Percentiles rank a stretch among this genome's conserved stretches.
These are phyloP conservation scores for Diaporthe sp. DNA, from an alignment of 2,329 filamentous ascomycete species.

Conservation along the genomic window DNA sequence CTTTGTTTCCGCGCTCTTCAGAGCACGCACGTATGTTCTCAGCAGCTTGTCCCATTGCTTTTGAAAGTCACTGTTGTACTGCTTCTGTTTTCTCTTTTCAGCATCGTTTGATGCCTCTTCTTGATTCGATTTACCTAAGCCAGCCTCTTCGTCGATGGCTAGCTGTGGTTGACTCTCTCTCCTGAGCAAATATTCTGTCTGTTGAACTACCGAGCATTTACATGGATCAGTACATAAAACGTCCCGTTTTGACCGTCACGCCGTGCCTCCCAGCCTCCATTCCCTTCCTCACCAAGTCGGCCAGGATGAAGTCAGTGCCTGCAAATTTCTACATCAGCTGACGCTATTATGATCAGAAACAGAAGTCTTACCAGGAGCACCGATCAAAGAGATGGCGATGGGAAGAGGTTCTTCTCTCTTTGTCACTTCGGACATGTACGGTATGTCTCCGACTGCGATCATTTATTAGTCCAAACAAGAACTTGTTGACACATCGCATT, in stretches of 20 bases:
- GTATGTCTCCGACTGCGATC: constrained; percentile 1
- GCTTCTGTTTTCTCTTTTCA: neutral
- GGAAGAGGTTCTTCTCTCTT: neutral
- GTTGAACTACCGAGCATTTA: too few relatives aligned
- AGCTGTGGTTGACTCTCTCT: neutral
- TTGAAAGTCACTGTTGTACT: neutral
- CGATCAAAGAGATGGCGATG: constrained; percentile 9
- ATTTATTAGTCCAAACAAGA: too few relatives aligned
- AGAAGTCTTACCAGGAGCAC: neutral
- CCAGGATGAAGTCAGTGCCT: too few relatives aligned
- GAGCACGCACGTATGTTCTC: neutral
- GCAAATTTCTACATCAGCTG: too few relatives aligned
- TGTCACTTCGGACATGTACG: neutral
- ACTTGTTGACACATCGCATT: too few relatives aligned
- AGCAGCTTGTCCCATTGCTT: neutral
- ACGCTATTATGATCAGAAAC: too few relatives aligned
- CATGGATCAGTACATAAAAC: too few relatives aligned
- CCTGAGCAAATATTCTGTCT: constrained; percentile 24
- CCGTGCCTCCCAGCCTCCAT: too few relatives aligned
- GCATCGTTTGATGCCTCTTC: neutral
- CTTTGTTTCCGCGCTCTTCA: neutral
- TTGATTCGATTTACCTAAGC: neutral
- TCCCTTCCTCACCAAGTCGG: too few relatives aligned
- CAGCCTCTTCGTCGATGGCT: neutral
- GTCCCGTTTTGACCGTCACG: too few relatives aligned